A percentile compares a stretch with the other conserved stretches of the same genome.
Evolutionary conservation across 306 rosid species (phyloP).

Genomic region (Glycine tomentella): DNA sequence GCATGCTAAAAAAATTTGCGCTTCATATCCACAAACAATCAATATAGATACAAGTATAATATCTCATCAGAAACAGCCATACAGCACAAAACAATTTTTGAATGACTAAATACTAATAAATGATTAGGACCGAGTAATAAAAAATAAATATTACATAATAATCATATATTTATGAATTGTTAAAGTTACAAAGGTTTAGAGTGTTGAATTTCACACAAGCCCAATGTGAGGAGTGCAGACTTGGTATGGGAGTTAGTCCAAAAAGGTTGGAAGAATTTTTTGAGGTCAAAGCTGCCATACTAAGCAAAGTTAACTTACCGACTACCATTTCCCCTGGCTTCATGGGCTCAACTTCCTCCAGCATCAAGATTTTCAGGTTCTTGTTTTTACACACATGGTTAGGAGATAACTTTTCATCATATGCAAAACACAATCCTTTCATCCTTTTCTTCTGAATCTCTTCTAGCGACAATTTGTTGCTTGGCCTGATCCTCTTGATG

Average conservation of each 20-base stretch:
- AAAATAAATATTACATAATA: not conserved
- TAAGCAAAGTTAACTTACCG: too few relatives aligned
- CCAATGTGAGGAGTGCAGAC: conserved; percentile 3
- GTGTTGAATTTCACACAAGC: not conserved
- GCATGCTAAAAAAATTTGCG: not conserved
- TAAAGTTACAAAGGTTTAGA: not conserved
- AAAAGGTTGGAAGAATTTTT: not conserved
- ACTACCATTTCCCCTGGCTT: too few relatives aligned
- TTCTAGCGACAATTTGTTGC: too few relatives aligned
- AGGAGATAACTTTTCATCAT: too few relatives aligned
- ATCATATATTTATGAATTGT: not conserved
- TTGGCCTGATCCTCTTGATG: too few relatives aligned
- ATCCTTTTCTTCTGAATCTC: too few relatives aligned
- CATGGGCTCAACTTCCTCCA: too few relatives aligned
- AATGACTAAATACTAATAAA: not conserved
- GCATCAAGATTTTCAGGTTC: too few relatives aligned
- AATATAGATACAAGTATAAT: not conserved
- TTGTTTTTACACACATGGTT: too few relatives aligned
- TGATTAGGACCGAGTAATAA: not conserved
- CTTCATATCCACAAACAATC: not conserved
- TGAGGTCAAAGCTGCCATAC: too few relatives aligned
- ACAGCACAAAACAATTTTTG: not conserved
- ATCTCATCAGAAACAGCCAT: not conserved
- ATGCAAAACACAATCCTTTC: too few relatives aligned
- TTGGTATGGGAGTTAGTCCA: not conserved